Evolutionary conservation across 306 rosid species (phyloP).

Genomic region (Clitoria ternatea): DNA sequence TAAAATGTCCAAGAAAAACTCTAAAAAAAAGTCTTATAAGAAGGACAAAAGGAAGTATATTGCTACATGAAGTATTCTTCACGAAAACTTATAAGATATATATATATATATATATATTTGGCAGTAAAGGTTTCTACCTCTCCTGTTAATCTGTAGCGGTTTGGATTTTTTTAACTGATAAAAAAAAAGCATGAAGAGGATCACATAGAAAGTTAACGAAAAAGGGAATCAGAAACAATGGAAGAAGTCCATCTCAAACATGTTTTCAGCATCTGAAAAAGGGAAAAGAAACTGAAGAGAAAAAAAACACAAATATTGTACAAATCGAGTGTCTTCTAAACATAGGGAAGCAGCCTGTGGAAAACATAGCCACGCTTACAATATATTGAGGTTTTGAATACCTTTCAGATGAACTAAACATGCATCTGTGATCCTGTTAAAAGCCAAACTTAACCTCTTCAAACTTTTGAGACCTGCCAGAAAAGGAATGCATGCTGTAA

Average conservation of each 20-base stretch:
- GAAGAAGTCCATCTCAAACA: background rate
- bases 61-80: background rate
- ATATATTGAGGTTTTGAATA: slow-evolving; percentile 22
- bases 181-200: background rate
- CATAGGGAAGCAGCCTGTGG: slow-evolving; percentile 2
- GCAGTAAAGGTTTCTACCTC: background rate
- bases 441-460: slow-evolving; percentile 72
- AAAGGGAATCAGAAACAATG: background rate
- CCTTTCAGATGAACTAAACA: slow-evolving; percentile 82
- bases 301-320: background rate
- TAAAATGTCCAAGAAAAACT: no score
- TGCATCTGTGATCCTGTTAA: slow-evolving; percentile 64
- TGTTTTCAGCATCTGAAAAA: background rate
- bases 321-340: slow-evolving; percentile 4
- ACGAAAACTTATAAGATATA: background rate
- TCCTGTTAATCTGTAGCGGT: background rate
- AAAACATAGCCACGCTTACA: slow-evolving; percentile 1
- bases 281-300: background rate
- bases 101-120: no score
- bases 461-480: slow-evolving; percentile 68
- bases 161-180: background rate
- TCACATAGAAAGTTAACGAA: background rate
- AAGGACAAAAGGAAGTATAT: no score
- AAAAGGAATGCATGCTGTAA: slow-evolving; percentile 9
- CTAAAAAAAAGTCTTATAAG: no score